phyloP scores from a whole-genome alignment of 129 eudicot species.

The Mikania micrantha region DNA sequence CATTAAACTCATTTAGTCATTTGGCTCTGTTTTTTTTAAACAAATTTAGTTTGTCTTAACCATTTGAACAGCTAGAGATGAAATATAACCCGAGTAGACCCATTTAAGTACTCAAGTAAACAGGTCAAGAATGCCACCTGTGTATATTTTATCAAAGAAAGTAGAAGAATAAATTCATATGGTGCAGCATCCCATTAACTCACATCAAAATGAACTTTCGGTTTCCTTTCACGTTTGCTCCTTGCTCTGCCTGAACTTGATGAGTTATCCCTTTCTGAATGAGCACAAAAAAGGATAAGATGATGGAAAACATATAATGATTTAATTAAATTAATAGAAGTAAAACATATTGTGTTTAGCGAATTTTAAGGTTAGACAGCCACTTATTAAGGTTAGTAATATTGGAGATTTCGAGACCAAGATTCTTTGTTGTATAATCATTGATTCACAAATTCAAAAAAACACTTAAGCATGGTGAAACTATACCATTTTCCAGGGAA shows the following conservation, averaged over 20 bases:
- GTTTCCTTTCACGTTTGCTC: conserved; percentile 45
- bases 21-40: background rate
- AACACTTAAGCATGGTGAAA: background rate
- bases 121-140: background rate
- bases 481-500: background rate
- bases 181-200: conserved; percentile 25
- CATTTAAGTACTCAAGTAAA: background rate
- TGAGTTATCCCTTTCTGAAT: conserved; percentile 32
- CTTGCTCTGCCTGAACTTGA: conserved; percentile 41
- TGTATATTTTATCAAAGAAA: background rate
- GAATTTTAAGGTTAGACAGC: background rate
- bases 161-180: background rate
- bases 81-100: background rate
- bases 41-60: background rate
- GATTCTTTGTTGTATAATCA: background rate
- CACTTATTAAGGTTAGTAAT: background rate
- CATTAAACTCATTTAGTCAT: background rate
- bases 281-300: conserved; percentile 10
- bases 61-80: background rate
- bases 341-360: background rate
- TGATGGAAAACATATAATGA: background rate
- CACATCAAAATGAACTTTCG: conserved; percentile 55
- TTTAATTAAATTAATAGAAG: background rate
- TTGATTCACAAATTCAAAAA: background rate
- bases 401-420: background rate